Evolutionary conservation across 192 early-diverging fungal genomes (phyloP).

Genomic region (Powellomyces hirtus): DNA sequence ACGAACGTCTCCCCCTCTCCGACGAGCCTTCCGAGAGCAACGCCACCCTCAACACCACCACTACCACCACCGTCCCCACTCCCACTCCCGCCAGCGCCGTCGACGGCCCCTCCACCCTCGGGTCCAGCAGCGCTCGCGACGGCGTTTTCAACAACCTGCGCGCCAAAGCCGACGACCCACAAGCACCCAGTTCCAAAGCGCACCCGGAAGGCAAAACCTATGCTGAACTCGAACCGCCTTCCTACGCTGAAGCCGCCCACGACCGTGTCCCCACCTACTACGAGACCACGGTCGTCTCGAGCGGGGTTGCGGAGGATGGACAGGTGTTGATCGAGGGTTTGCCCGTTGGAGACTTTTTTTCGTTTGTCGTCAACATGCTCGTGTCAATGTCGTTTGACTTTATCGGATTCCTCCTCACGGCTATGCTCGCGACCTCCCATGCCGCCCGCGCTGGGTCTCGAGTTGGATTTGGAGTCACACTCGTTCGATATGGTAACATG

Average conservation of each 20-base stretch:
- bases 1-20: neutral
- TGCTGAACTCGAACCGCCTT: conserved; percentile 47
- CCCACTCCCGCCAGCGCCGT: neutral
- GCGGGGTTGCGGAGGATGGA: conserved; percentile 68
- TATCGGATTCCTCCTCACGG: conserved; percentile 83
- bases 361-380: conserved; percentile 79
- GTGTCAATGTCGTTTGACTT: conserved; percentile 51
- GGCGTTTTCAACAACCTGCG: conserved; percentile 52
- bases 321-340: conserved; percentile 87
- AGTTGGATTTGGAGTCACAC: conserved; percentile 38
- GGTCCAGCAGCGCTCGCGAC: conserved; percentile 31
- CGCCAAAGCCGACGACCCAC: conserved; percentile 26
- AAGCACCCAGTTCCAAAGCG: neutral
- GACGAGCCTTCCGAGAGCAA: neutral
- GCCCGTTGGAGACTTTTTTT: conserved; percentile 76
- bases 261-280: conserved; percentile 76
- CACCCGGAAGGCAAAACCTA: conserved; percentile 23
- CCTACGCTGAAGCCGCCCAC: conserved; percentile 75
- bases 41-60: neutral
- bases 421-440: conserved; percentile 85
- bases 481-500: conserved; percentile 33
- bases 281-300: conserved; percentile 73
- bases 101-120: neutral
- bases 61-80: neutral
- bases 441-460: conserved; percentile 57